These are phyloP conservation scores for Rutstroemia sp. DNA, from an alignment of 2,329 filamentous ascomycete species.

Conservation along the genomic window DNA sequence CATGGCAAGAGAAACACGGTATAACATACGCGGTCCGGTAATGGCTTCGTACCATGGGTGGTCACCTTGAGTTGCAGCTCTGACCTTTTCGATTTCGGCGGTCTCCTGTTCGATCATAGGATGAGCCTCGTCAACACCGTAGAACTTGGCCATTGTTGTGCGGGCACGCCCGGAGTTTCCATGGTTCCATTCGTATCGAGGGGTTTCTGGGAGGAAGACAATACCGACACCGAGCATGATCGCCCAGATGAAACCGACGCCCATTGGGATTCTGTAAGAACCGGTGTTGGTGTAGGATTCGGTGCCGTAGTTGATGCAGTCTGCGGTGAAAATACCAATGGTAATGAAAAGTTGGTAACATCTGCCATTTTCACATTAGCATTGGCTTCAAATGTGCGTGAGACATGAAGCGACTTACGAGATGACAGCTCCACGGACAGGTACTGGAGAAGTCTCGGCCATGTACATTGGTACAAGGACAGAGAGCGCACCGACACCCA, in stretches of 20 bases:
- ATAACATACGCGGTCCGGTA: conserved; percentile 49
- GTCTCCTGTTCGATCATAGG: conserved; percentile 43
- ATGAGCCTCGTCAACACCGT: conserved; percentile 37
- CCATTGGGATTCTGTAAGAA: conserved; percentile 58
- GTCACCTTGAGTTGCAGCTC: conserved; percentile 37
- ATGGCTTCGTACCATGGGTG: conserved; percentile 60
- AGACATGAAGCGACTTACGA: conserved; percentile 28
- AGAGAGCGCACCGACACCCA: conserved; percentile 60
- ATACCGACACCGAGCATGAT: conserved; percentile 46
- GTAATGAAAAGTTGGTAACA: conserved; percentile 72
- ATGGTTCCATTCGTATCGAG: conserved; percentile 46
- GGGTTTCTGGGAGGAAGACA: conserved; percentile 47
- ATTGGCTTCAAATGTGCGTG: conserved; percentile 14
- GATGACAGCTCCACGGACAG: conserved; percentile 58
- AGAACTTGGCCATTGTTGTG: conserved; percentile 44
- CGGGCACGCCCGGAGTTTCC: conserved; percentile 42
- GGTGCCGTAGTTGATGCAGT: conserved; percentile 45
- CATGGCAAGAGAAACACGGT: conserved; percentile 58
- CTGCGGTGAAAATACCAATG: conserved; percentile 55
- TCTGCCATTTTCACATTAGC: conserved; percentile 19
- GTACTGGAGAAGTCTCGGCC: conserved; percentile 52
- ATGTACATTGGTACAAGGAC: conserved; percentile 62
- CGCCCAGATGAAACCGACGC: conserved; percentile 45
- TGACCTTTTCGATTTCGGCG: conserved; percentile 41
- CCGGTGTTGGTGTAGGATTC: conserved; percentile 31